phyloP scores from a whole-genome alignment of 352 stramenopile genomes.

The Globisporangium camurandrum region DNA sequence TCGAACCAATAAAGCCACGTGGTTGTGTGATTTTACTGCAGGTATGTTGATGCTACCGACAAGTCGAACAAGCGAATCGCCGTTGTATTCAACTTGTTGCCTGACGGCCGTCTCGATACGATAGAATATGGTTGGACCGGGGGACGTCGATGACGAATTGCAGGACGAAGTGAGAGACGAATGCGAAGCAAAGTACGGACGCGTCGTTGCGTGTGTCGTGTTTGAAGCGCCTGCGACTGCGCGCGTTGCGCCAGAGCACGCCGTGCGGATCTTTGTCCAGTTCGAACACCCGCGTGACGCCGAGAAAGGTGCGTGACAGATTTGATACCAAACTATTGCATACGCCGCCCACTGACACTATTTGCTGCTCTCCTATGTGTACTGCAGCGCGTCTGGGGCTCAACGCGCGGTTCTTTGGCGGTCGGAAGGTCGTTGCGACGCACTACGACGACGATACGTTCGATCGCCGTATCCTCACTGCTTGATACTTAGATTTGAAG shows the following conservation, averaged over 20 bases:
- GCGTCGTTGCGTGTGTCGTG: constrained; percentile 69
- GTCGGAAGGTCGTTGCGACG: constrained; percentile 70
- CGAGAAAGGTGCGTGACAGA: constrained; percentile 54
- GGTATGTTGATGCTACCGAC: too few relatives aligned
- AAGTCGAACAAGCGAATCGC: too few relatives aligned
- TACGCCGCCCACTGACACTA: neutral
- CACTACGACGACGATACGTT: constrained; percentile 85
- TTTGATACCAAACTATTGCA: neutral
- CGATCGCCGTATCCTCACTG: constrained; percentile 44
- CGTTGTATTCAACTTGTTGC: too few relatives aligned
- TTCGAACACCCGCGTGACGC: constrained; percentile 64
- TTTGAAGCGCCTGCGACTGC: constrained; percentile 41
- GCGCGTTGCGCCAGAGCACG: constrained; percentile 48
- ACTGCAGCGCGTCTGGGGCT: constrained; percentile 66
- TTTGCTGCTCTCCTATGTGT: neutral
- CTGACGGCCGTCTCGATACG: too few relatives aligned
- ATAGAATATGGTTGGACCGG: constrained; percentile 90
- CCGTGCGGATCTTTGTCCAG: constrained; percentile 87
- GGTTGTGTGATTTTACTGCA: too few relatives aligned
- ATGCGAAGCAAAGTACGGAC: constrained; percentile 75
- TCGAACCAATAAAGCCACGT: too few relatives aligned
- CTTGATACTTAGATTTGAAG: constrained; percentile 15
- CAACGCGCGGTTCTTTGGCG: constrained; percentile 86
- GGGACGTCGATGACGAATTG: constrained; percentile 85
- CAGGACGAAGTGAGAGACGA: constrained; percentile 86